A percentile compares a stretch with the other conserved stretches of the same genome.
These are phyloP conservation scores for Aspergillus asperescens DNA, from an alignment of 495 filamentous ascomycete species.

Conservation along the genomic window DNA sequence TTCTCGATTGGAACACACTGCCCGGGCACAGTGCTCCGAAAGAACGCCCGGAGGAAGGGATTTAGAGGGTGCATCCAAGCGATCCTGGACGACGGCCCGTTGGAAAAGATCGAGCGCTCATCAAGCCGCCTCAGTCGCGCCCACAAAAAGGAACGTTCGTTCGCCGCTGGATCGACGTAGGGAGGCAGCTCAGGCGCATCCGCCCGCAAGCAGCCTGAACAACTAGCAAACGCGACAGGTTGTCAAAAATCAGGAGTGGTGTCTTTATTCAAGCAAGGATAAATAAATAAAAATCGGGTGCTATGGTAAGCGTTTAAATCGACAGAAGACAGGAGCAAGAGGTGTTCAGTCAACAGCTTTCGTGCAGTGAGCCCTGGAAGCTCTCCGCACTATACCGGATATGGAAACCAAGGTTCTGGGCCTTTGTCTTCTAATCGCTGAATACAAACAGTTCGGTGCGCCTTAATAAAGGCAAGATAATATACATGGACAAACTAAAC, in stretches of 20 bases:
- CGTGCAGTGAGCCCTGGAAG: conserved; percentile 15
- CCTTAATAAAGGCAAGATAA: conserved; percentile 7
- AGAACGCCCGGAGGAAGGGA: conserved; percentile 96
- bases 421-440: background rate
- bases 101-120: conserved; percentile 31
- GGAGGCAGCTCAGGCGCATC: conserved; percentile 38
- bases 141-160: conserved; percentile 22
- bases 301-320: background rate
- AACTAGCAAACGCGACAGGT: conserved; percentile 1
- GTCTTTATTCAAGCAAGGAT: background rate
- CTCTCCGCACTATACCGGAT: conserved; percentile 22
- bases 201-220: conserved; percentile 23
- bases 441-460: background rate
- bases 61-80: conserved; percentile 99
- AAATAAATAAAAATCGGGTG: background rate
- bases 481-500: conserved; percentile 11
- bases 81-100: conserved; percentile 48
- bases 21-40: conserved; percentile 84
- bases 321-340: conserved; percentile 1
- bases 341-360: conserved; percentile 18
- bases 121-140: conserved; percentile 36
- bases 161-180: conserved; percentile 30
- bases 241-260: background rate
- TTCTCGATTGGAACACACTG: conserved; percentile 92
- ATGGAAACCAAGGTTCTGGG: background rate